Conservation (phyloP, 306 rosid genomes). For the Prunus fruticosa region DNA sequence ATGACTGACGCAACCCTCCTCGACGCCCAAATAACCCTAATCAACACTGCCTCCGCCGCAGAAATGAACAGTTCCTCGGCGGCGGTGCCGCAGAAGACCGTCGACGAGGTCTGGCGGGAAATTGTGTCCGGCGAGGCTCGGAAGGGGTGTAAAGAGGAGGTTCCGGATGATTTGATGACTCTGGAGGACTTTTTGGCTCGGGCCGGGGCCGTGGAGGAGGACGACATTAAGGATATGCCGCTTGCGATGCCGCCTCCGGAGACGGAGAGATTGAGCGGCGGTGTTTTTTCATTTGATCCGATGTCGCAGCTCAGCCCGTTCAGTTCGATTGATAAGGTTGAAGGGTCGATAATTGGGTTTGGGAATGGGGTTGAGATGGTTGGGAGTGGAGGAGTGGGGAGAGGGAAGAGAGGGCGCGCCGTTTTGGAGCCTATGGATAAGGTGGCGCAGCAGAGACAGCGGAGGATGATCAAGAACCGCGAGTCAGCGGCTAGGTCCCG, state of each 20-base stretch:
- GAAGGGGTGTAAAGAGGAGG: constrained; percentile 65
- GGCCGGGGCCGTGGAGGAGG: constrained; percentile 54
- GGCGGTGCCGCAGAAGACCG: constrained; percentile 40
- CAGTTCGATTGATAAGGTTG: constrained; percentile 52
- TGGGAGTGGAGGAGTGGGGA: constrained; percentile 33
- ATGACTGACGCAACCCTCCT: constrained; percentile 42
- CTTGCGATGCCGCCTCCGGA: constrained; percentile 29
- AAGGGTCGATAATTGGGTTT: constrained; percentile 58
- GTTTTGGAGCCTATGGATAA: constrained; percentile 57
- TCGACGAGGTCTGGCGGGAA: constrained; percentile 86
- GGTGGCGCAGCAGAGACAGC: constrained; percentile 55
- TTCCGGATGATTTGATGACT: constrained; percentile 66
- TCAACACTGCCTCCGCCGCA: constrained; percentile 26
- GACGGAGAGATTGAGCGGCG: constrained; percentile 51
- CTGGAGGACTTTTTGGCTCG: constrained; percentile 82
- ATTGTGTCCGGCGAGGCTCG: constrained; percentile 64
- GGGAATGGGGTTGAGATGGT: constrained; percentile 53
- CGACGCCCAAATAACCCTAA: constrained; percentile 45
- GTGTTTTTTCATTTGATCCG: constrained; percentile 49
- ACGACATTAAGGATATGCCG: constrained; percentile 51
- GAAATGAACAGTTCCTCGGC: neutral
- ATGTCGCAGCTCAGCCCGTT: constrained; percentile 34
- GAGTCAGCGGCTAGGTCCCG: constrained; percentile 66
- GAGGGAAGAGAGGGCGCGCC: constrained; percentile 34
- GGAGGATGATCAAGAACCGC: constrained; percentile 62